These are phyloP conservation scores for Candolleomyces efflorescens DNA, from an alignment of 768 basidiomycete genomes.

Conservation along the genomic window DNA sequence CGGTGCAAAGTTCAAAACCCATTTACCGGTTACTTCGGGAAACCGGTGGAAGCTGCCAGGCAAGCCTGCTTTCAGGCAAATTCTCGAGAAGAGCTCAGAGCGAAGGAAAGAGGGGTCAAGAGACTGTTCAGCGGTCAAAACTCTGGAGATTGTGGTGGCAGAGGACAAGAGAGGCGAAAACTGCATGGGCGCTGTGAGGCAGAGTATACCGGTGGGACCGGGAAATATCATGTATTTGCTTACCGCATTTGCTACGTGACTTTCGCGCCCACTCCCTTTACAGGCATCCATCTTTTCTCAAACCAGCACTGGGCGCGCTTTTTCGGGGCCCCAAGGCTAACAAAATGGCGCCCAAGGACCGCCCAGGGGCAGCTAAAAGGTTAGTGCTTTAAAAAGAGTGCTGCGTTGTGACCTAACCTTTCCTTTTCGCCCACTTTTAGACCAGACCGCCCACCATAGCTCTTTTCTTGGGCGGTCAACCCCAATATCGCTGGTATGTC, in stretches of 20 bases:
- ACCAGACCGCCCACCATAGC: too few relatives aligned
- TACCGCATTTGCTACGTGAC: not conserved
- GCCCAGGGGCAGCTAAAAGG: conserved; percentile 1
- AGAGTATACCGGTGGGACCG: conserved; percentile 35
- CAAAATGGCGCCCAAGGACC: conserved; percentile 4
- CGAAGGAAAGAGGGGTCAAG: too few relatives aligned
- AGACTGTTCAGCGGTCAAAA: too few relatives aligned
- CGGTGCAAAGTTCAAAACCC: not conserved
- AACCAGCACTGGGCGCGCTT: conserved; percentile 3
- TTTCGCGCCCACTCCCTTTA: not conserved
- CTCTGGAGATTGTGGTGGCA: not conserved
- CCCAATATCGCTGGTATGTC: too few relatives aligned
- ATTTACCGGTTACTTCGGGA: not conserved
- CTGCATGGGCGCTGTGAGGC: conserved; percentile 25
- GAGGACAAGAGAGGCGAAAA: conserved; percentile 16
- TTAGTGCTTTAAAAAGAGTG: too few relatives aligned
- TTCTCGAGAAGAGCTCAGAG: too few relatives aligned
- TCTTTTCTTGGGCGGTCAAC: too few relatives aligned
- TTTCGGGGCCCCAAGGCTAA: not conserved
- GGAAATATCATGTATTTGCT: conserved; percentile 21
- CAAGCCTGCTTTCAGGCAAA: not conserved
- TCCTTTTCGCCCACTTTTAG: not conserved
- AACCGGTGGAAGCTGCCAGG: not conserved
- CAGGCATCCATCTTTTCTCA: not conserved
- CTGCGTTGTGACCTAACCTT: too few relatives aligned